These are phyloP conservation scores for Brassica carinata DNA, from an alignment of 345 rosid genomes.

Conservation along the genomic window DNA sequence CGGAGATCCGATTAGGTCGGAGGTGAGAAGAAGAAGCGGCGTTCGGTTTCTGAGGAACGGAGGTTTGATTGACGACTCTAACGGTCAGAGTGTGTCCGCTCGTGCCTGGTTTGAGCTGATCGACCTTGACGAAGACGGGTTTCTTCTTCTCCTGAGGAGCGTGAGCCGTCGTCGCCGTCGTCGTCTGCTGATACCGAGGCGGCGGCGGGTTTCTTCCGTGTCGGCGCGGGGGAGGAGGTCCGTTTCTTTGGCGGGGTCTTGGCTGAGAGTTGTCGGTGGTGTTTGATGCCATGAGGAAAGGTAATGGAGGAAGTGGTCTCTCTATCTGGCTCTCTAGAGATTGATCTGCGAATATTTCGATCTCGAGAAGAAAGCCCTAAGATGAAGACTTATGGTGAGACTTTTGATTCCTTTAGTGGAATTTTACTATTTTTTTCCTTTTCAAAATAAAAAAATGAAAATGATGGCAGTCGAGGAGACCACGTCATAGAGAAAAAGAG, in stretches of 20 bases:
- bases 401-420: conserved; percentile 31
- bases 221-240: conserved; percentile 38
- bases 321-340: not conserved
- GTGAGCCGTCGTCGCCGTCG: not conserved
- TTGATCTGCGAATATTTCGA: not conserved
- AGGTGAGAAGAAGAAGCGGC: conserved; percentile 40
- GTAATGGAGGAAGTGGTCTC: not conserved
- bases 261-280: conserved; percentile 25
- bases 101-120: conserved; percentile 66
- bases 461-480: not conserved
- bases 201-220: conserved; percentile 32
- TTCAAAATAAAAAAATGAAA: not conserved
- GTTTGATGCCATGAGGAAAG: conserved; percentile 33
- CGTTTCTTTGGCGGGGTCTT: conserved; percentile 33
- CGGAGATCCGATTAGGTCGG: conserved; percentile 58
- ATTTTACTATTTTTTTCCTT: conserved; percentile 7
- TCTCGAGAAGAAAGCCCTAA: conserved; percentile 31
- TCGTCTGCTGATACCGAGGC: conserved; percentile 26
- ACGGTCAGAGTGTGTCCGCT: conserved; percentile 64
- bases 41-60: conserved; percentile 49
- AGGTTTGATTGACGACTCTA: conserved; percentile 53
- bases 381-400: not conserved
- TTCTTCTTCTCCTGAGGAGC: conserved; percentile 53
- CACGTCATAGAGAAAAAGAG: not conserved
- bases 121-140: conserved; percentile 68